Conservation (phyloP, 257 asterid genomes). For the Plantago major region DNA sequence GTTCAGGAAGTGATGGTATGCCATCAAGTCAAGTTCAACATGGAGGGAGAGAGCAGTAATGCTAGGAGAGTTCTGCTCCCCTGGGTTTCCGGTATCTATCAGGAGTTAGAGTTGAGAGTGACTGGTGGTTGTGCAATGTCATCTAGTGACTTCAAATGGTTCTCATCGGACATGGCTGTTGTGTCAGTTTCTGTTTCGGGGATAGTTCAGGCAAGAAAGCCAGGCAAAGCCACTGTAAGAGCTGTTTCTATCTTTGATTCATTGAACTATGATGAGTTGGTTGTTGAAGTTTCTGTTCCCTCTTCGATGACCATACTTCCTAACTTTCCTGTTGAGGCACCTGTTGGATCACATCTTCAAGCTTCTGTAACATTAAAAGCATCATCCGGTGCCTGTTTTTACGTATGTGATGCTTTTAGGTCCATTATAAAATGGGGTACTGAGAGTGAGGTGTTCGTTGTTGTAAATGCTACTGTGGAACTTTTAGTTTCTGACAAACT, state of each 20-base stretch:
- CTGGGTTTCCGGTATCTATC: conserved; percentile 76
- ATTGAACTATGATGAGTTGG: conserved; percentile 66
- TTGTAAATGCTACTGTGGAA: conserved; percentile 50
- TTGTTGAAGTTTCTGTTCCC: conserved; percentile 72
- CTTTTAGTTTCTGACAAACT: conserved; percentile 31
- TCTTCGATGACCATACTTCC: conserved; percentile 60
- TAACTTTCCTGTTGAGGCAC: conserved; percentile 71
- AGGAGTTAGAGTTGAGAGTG: conserved; percentile 78
- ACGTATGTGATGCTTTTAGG: conserved; percentile 79
- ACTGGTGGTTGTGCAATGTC: conserved; percentile 85
- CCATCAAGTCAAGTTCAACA: conserved; percentile 61
- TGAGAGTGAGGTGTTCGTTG: conserved; percentile 52
- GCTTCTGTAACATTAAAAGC: conserved; percentile 64
- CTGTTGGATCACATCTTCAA: conserved; percentile 71
- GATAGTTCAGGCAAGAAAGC: conserved; percentile 66
- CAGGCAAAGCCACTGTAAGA: conserved; percentile 73
- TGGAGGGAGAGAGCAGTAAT: conserved; percentile 29
- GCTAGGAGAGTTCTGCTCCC: conserved; percentile 59
- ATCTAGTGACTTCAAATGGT: conserved; percentile 81
- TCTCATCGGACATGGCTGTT: conserved; percentile 64
- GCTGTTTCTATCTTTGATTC: conserved; percentile 73
- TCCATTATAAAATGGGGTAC: conserved; percentile 65
- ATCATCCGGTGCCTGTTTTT: conserved; percentile 54
- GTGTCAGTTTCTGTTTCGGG: conserved; percentile 86
- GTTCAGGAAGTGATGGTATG: conserved; percentile 94